Evolutionary conservation across 2,329 filamentous ascomycete genomes (phyloP).

Genomic region (Exophiala phaeomuriformis): DNA sequence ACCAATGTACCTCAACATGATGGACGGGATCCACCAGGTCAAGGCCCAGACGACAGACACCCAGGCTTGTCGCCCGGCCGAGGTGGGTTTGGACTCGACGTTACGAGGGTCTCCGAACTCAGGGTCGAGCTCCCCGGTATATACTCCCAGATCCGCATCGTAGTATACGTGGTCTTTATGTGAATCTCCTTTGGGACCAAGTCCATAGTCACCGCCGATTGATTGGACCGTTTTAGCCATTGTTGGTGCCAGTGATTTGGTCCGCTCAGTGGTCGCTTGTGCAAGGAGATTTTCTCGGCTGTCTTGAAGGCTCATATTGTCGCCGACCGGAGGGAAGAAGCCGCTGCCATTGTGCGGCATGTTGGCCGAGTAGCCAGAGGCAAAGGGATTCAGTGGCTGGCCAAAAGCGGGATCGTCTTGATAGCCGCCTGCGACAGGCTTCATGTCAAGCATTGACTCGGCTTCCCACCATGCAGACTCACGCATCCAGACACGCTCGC

Average conservation of each 20-base stretch:
- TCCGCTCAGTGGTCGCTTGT: constrained; percentile 49
- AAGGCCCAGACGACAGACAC: constrained; percentile 73
- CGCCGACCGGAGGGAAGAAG: constrained; percentile 61
- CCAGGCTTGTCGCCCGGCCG: constrained; percentile 65
- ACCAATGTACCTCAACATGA: constrained; percentile 68
- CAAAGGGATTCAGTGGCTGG: constrained; percentile 43
- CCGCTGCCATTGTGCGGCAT: constrained; percentile 48
- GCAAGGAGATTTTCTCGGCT: constrained; percentile 62
- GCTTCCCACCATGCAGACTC: constrained; percentile 97
- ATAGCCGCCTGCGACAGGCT: constrained; percentile 50
- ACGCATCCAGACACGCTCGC: constrained; percentile 90
- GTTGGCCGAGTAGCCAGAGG: constrained; percentile 62
- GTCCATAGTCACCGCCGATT: constrained; percentile 72
- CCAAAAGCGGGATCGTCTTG: constrained; percentile 16
- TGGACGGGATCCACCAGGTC: constrained; percentile 93
- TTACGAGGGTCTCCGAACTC: constrained; percentile 71
- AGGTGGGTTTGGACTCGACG: constrained; percentile 62
- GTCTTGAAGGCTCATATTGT: constrained; percentile 55
- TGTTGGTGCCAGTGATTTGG: constrained; percentile 50
- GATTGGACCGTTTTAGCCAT: constrained; percentile 52
- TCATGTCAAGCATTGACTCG: constrained; percentile 88
- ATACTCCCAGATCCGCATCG: constrained; percentile 57
- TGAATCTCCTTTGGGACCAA: constrained; percentile 77
- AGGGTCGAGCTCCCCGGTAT: constrained; percentile 63
- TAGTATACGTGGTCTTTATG: constrained; percentile 66